Conservation (phyloP, 164 flowering plant genomes). For the Berberis thunbergii region DNA sequence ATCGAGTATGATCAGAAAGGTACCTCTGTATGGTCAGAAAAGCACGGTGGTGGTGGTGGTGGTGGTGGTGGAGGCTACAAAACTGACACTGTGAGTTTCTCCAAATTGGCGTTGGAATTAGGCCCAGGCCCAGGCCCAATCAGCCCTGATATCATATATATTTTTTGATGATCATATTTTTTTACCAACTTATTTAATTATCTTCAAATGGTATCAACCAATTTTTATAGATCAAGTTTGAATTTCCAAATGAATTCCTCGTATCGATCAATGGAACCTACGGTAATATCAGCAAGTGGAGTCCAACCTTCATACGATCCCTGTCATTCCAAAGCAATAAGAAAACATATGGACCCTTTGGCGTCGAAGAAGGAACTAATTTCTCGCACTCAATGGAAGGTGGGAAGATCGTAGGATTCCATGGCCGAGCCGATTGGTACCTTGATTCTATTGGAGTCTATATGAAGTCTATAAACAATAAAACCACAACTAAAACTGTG, state of each 20-base stretch:
- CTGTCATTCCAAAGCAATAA: not conserved
- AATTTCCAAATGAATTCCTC: not conserved
- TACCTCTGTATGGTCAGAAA: slow-evolving; percentile 42
- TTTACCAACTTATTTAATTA: too few relatives aligned
- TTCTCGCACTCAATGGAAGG: slow-evolving; percentile 1
- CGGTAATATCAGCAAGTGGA: not conserved
- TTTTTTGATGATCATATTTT: too few relatives aligned
- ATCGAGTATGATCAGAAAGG: slow-evolving; percentile 50
- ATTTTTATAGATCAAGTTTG: not conserved
- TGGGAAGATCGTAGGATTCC: not conserved
- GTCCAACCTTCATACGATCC: not conserved
- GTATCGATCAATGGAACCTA: not conserved
- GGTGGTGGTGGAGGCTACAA: slow-evolving; percentile 4
- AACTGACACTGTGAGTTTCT: slow-evolving; percentile 29
- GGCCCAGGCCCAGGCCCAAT: too few relatives aligned
- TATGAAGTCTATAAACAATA: not conserved
- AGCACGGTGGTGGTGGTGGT: slow-evolving; percentile 49
- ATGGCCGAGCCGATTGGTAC: not conserved
- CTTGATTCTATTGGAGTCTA: not conserved
- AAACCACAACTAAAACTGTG: slow-evolving; percentile 10
- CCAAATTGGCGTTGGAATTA: slow-evolving; percentile 27
- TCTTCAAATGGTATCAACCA: too few relatives aligned
- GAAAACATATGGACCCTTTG: not conserved
- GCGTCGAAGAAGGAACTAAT: not conserved
- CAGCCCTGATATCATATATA: too few relatives aligned